Base-by-base conservation (phyloP, 176 grass and related monocot genomes). In the Aegilops sharonensis region DNA sequence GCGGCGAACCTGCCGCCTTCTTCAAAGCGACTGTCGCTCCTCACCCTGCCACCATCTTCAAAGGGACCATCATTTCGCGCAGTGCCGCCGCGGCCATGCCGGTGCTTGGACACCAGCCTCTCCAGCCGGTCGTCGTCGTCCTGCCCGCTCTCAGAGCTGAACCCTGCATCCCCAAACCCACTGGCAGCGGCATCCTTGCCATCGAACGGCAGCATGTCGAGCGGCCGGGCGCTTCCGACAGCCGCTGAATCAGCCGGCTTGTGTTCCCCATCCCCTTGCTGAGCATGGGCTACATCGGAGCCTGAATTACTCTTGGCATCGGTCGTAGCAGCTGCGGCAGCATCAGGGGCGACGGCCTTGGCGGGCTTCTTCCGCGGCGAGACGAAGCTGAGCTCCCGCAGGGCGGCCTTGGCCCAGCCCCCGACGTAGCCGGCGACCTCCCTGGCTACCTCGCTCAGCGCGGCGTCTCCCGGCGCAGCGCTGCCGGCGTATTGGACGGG, bases 61-160 rank as follows among this genome's bases (percentile, higher is more conserved):
- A 76, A 76, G 15, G 73, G 45, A 0, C 9, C 14, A 17, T 56
- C 27, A 9, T 68, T 83, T 9, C 56, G 59, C 36, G 15, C 64
- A 11, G 30, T 13, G 24, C 65, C 3, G 27, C 27, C 18, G 4
- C 39, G 69, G 1, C 32, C 68, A 34, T 86, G 18, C 60, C 81
- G 87, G 73, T 92, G 91, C 74, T 92, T 95, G 86, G 87, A 87
- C 71, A 95, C 85, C 74, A 89, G 85, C 80, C 83, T 90, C 77
- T 93, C 85, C 42, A 89, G 27, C 3, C 80, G 56, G 27, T 34
- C 74, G 9, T 34, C 74, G 61, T 70, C 92, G 27, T 77, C 92
- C 76, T 80, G 72, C 56, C 66, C 48, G 4, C 82, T 87, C 64
- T 35, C 78, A 32, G 64, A 79, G 25, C 13, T 39, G 29, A 89